These are phyloP conservation scores for Bathelium albidoporum DNA, from an alignment of 495 filamentous ascomycete genomes.

Conservation along the genomic window DNA sequence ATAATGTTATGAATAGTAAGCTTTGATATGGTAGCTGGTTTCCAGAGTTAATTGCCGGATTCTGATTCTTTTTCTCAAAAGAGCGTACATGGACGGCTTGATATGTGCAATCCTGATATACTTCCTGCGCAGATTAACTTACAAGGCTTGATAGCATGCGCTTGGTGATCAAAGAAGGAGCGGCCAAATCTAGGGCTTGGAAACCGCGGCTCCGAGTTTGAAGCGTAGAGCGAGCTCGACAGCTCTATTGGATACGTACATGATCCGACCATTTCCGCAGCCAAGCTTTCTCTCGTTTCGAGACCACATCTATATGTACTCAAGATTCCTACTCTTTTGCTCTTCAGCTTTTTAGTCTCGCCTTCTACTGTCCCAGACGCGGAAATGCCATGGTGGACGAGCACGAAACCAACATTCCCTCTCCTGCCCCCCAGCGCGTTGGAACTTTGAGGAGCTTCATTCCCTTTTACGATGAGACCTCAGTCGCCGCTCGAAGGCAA, in stretches of 20 bases:
- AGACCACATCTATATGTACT: background rate
- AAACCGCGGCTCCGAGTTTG: no score
- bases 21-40: no score
- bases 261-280: background rate
- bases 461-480: constrained; percentile 23
- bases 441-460: constrained; percentile 27
- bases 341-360: background rate
- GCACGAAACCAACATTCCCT: background rate
- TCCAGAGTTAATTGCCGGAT: no score
- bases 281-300: background rate
- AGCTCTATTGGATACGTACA: background rate
- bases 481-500: constrained; percentile 28
- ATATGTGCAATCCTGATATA: no score
- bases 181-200: no score
- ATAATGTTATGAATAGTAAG: no score
- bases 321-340: background rate
- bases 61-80: no score
- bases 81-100: no score
- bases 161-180: no score
- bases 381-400: background rate
- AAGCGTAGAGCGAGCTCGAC: no score
- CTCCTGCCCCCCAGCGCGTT: constrained; percentile 17
- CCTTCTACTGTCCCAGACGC: background rate
- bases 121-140: no score
- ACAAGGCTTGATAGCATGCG: no score